Conservation (phyloP, 352 stramenopile species). For the Phytophthora pseudosyringae region DNA sequence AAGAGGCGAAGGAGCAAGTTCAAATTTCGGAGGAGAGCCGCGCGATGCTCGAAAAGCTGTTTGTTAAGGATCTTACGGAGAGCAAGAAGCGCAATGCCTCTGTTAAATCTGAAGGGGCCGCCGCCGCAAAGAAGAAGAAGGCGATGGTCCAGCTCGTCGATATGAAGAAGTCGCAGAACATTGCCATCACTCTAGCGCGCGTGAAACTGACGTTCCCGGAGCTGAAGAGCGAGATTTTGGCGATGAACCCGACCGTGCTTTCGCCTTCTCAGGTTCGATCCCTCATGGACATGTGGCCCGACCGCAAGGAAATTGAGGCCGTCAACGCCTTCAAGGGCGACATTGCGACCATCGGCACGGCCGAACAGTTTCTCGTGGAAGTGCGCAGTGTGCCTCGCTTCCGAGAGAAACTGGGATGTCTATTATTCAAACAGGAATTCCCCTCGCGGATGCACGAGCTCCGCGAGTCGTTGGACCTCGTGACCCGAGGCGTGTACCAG, state of each 20-base stretch:
- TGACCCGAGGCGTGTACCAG: constrained; percentile 83
- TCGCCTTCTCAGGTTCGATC: constrained; percentile 81
- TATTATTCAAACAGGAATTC: constrained; percentile 90
- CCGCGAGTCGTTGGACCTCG: constrained; percentile 73
- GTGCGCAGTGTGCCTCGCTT: constrained; percentile 74
- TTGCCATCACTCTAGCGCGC: constrained; percentile 82
- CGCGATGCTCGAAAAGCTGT: constrained; percentile 77
- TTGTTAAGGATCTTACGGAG: constrained; percentile 73
- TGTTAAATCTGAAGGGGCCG: constrained; percentile 29
- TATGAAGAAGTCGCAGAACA: constrained; percentile 91
- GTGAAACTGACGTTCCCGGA: constrained; percentile 76
- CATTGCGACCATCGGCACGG: constrained; percentile 59
- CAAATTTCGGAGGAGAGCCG: constrained; percentile 76
- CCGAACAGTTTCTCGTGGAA: constrained; percentile 83
- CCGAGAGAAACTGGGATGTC: constrained; percentile 70
- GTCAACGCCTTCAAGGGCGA: constrained; percentile 76
- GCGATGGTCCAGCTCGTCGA: constrained; percentile 82
- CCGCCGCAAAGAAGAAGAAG: constrained; percentile 63
- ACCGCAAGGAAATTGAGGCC: constrained; percentile 72
- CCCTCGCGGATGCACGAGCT: constrained; percentile 76
- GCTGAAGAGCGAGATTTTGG: constrained; percentile 76
- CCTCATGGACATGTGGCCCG: constrained; percentile 88
- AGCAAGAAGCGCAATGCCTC: constrained; percentile 53
- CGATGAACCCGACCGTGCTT: constrained; percentile 78
- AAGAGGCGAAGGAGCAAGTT: constrained; percentile 53